phyloP scores from a whole-genome alignment of 768 basidiomycete genomes.

The Boletus rufocinnamomeus region DNA sequence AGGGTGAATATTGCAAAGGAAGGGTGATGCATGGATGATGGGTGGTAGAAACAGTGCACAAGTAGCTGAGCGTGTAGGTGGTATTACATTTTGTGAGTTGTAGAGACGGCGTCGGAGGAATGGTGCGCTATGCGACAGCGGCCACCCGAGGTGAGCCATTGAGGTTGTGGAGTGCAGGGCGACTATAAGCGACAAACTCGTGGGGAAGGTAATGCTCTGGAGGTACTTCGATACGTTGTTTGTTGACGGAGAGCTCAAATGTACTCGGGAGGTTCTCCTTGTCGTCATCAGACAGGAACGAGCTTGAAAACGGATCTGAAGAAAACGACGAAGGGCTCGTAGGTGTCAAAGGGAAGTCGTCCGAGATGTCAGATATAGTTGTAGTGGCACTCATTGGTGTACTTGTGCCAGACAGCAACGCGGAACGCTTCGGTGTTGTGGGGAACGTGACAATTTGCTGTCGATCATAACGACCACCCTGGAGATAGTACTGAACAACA shows the following conservation, averaged over 20 bases:
- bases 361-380: constrained; percentile 71
- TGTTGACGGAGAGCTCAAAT: constrained; percentile 74
- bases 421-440: constrained; percentile 54
- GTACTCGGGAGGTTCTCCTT: constrained; percentile 78
- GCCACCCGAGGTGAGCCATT: constrained; percentile 59
- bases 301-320: constrained; percentile 52
- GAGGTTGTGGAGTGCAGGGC: constrained; percentile 75
- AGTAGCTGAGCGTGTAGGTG: constrained; percentile 62
- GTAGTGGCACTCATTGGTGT: constrained; percentile 79
- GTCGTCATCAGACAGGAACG: constrained; percentile 64
- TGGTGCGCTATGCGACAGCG: constrained; percentile 57
- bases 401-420: constrained; percentile 50
- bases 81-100: constrained; percentile 77
- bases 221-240: constrained; percentile 63
- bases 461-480: constrained; percentile 73
- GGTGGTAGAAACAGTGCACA: constrained; percentile 65
- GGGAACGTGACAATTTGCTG: constrained; percentile 54
- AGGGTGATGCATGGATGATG: constrained; percentile 65
- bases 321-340: constrained; percentile 59
- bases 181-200: constrained; percentile 78
- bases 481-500: constrained; percentile 91
- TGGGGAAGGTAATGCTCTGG: constrained; percentile 80
- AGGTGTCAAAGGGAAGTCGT: constrained; percentile 84
- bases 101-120: constrained; percentile 46
- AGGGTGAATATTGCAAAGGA: constrained; percentile 61